A percentile compares a stretch with the other conserved stretches of the same genome.
These are phyloP conservation scores for Ceratocystis albifundus DNA, from an alignment of 2,329 filamentous ascomycete genomes.

Conservation along the genomic window DNA sequence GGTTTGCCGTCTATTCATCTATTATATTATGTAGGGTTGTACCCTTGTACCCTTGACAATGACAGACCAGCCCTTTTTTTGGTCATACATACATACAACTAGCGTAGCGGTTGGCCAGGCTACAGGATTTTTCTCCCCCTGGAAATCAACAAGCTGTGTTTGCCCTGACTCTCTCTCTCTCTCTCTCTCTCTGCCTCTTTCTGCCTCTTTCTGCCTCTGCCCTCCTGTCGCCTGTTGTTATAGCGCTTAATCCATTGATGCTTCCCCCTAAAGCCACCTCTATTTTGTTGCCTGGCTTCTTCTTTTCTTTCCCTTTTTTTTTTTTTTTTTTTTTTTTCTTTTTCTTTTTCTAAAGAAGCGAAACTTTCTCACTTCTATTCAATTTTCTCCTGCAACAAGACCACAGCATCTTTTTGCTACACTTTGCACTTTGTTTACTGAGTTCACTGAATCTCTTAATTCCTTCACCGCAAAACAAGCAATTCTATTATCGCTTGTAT, in stretches of 20 bases:
- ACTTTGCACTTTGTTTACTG: conserved; percentile 1
- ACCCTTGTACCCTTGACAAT: not conserved
- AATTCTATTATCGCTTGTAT: conserved; percentile 25
- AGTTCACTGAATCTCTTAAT: not conserved
- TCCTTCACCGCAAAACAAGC: not conserved
- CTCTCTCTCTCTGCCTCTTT: too few relatives aligned
- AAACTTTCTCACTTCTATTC: not conserved
- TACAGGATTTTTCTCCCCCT: conserved; percentile 14
- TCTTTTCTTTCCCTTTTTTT: not conserved
- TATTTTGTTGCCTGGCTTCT: not conserved
- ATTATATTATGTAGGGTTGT: not conserved
- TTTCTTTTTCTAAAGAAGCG: not conserved
- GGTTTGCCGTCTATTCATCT: not conserved
- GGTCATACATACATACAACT: too few relatives aligned
- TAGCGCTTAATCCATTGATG: conserved; percentile 5
- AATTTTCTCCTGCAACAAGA: not conserved
- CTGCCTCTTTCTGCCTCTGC: too few relatives aligned
- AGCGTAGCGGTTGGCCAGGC: conserved; percentile 6
- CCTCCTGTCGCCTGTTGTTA: not conserved
- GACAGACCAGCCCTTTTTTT: not conserved
- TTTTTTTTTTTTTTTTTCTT: not conserved
- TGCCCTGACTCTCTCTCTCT: not conserved
- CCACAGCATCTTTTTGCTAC: not conserved
- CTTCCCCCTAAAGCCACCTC: conserved; percentile 6
- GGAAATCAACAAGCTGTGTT: conserved; percentile 2